Percentiles rank a stretch among this genome's conserved stretches.
phyloP scores from a whole-genome alignment of 2,329 filamentous ascomycete genomes.

The Curvularia verruculosa region DNA sequence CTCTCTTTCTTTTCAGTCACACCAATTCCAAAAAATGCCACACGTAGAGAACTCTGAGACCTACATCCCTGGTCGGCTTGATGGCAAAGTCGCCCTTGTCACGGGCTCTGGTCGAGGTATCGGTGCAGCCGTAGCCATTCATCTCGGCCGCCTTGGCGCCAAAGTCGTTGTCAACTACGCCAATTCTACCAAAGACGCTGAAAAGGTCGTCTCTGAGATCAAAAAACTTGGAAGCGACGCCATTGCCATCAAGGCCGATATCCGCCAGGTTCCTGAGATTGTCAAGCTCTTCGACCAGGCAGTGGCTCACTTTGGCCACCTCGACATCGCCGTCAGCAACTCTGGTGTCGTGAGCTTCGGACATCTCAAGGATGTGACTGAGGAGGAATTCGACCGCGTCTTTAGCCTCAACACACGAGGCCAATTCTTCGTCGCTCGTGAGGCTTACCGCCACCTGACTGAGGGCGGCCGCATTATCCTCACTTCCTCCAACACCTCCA shows the following conservation, averaged over 20 bases:
- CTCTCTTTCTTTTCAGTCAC: neutral
- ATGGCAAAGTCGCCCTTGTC: slow-evolving; percentile 61
- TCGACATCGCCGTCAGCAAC: slow-evolving; percentile 55
- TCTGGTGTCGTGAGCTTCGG: slow-evolving; percentile 67
- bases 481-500: slow-evolving; percentile 72
- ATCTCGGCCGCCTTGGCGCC: slow-evolving; percentile 66
- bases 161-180: slow-evolving; percentile 69
- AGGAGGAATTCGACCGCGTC: slow-evolving; percentile 72
- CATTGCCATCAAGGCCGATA: slow-evolving; percentile 64
- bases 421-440: slow-evolving; percentile 77
- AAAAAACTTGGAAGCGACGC: slow-evolving; percentile 53
- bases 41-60: neutral
- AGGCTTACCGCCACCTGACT: slow-evolving; percentile 70
- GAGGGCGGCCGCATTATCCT: slow-evolving; percentile 72
- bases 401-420: slow-evolving; percentile 70
- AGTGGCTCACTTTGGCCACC: slow-evolving; percentile 47
- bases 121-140: slow-evolving; percentile 65
- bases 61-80: slow-evolving; percentile 33
- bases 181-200: slow-evolving; percentile 55
- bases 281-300: slow-evolving; percentile 52
- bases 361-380: slow-evolving; percentile 67
- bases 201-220: slow-evolving; percentile 53
- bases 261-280: slow-evolving; percentile 57
- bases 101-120: slow-evolving; percentile 68
- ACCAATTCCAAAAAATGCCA: neutral